Evolutionary conservation across 345 rosid species (phyloP), one percentile per base, ranked within the genome.

Genomic region (Trapa bicornis): DNA sequence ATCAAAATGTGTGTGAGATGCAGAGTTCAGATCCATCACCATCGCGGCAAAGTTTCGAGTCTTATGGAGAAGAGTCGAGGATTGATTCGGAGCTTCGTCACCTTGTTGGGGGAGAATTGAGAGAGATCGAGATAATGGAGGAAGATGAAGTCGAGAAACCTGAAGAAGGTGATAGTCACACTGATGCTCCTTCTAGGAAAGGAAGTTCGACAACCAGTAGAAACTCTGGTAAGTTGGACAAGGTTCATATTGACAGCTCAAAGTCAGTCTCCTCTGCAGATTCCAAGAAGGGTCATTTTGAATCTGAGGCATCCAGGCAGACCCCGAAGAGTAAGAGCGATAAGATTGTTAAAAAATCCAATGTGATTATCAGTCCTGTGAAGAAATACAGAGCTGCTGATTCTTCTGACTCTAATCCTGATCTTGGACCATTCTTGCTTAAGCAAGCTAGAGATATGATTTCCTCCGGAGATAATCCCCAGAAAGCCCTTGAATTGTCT

Each of bases 11-110:
- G 12, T 87, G 86, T 63, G 96, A 90, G 66, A 81, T 90, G 89
- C 91, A 88, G 82, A 86, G 98, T 72, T 88, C 97, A 53, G 87
- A 86, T 45, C 90, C 77, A 17, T 88, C 98, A 45, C 90, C 87
- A 16, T 88, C 94, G 1, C 80, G 96, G 80, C 86, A 78, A 22
- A 87, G 94, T 76, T 85, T 78, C 80, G 89, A 84, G 38, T 85
- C 89, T 0, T 81, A 81, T 73, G 97, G 87, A 4, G 92, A 85
- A 65, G 98, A 93, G 79, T 93, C 96, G 0, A 88, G 95, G 78
- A 88, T 93, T 52, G 96, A 88, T 72, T 86, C 84, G 2, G 96
- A 93, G 75, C 70, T 93, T 74, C 74, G 75, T 75, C 88, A 90
- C 77, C 94, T 93, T 63, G 88, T 79, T 41, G 80, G 84, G 58